These are phyloP conservation scores for Spathaspora hagerdaliae DNA, from an alignment of 805 yeast species.

Conservation along the genomic window DNA sequence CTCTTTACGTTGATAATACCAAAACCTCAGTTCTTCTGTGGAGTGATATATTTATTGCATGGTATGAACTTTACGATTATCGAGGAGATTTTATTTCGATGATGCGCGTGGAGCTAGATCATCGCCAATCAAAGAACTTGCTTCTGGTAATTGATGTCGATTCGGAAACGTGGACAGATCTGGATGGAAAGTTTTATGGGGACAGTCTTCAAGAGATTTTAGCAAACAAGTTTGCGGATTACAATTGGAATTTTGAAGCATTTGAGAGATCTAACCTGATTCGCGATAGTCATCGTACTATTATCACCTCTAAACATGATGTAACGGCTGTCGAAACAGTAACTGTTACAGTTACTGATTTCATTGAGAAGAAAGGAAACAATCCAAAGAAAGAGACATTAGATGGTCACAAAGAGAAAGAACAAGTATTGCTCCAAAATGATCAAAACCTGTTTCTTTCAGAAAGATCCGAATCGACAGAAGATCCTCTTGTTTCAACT, in stretches of 20 bases:
- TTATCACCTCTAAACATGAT: background rate
- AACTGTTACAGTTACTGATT: slow-evolving; percentile 6
- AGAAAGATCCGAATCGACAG: background rate
- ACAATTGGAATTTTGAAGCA: slow-evolving; percentile 25
- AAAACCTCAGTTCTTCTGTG: slow-evolving; percentile 14
- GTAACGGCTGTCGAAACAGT: slow-evolving; percentile 1
- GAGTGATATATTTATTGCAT: slow-evolving; percentile 28
- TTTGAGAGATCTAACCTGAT: slow-evolving; percentile 5
- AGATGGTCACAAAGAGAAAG: too few species aligned
- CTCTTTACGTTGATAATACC: slow-evolving; percentile 9
- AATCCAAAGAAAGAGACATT: too few species aligned
- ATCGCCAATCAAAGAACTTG: slow-evolving; percentile 8
- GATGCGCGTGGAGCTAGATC: slow-evolving; percentile 22
- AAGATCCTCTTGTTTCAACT: too few species aligned
- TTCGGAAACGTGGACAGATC: slow-evolving; percentile 27
- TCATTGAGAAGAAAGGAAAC: too few species aligned
- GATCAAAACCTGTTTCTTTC: background rate
- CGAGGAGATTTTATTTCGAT: slow-evolving; percentile 26
- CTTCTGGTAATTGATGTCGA: slow-evolving; percentile 22
- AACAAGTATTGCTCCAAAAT: too few species aligned
- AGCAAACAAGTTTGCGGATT: slow-evolving; percentile 15
- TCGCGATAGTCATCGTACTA: background rate
- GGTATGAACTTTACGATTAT: slow-evolving; percentile 36
- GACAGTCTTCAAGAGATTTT: slow-evolving; percentile 11
- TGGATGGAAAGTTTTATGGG: slow-evolving; percentile 17